phyloP scores from a whole-genome alignment of 1,284 basidiomycete species.

The Irpex sp. region DNA sequence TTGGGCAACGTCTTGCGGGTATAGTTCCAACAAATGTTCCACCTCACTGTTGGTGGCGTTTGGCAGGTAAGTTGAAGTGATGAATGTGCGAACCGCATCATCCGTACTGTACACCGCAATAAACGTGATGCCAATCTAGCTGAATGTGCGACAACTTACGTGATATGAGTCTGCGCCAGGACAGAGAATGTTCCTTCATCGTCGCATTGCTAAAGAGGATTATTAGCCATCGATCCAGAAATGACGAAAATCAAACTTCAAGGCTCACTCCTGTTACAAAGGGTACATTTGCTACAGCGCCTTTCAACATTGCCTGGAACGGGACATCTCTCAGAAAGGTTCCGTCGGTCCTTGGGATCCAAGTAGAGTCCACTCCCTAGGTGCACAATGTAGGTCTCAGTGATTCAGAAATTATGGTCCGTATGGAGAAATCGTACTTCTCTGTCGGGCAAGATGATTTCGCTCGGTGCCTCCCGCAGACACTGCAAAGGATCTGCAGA shows the following conservation, averaged over 20 bases:
- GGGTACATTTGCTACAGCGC: slow-evolving; percentile 38
- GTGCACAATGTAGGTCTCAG: too few relatives aligned
- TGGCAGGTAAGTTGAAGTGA: slow-evolving; percentile 36
- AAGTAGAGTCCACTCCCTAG: slow-evolving; percentile 30
- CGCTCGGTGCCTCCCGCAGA: slow-evolving; percentile 41
- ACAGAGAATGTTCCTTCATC: slow-evolving; percentile 64
- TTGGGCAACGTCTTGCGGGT: slow-evolving; percentile 35
- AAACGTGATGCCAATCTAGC: slow-evolving; percentile 30
- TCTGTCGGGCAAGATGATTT: slow-evolving; percentile 20
- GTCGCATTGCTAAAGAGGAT: slow-evolving; percentile 42
- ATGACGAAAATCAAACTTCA: not conserved
- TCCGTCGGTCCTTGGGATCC: slow-evolving; percentile 45
- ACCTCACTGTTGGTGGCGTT: slow-evolving; percentile 22
- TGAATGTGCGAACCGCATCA: slow-evolving; percentile 42
- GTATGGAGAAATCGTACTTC: not conserved
- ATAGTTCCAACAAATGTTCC: slow-evolving; percentile 29
- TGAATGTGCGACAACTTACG: slow-evolving; percentile 39
- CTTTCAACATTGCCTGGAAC: slow-evolving; percentile 29
- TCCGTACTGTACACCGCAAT: slow-evolving; percentile 38
- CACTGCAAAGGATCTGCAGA: slow-evolving; percentile 45
- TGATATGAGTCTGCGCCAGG: slow-evolving; percentile 45
- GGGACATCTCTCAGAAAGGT: slow-evolving; percentile 38
- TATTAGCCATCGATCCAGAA: not conserved
- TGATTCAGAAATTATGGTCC: too few relatives aligned
- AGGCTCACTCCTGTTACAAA: slow-evolving; percentile 33